phyloP scores from a whole-genome alignment of 441 rosid species.

The Pelargonium australe region DNA sequence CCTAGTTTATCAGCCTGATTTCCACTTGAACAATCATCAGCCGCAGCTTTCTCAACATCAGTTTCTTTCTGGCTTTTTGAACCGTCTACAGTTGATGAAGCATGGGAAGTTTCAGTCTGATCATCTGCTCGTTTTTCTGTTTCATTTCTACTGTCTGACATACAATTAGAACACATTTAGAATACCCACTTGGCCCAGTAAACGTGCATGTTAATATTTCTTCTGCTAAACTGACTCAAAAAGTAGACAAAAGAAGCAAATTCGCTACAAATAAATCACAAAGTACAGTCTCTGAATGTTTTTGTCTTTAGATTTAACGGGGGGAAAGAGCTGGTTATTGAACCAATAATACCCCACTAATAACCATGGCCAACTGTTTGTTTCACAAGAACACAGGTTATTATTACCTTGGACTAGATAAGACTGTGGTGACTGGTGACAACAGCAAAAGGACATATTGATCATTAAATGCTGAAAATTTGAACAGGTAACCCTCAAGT shows the following conservation, averaged over 20 bases:
- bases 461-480: neutral
- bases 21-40: constrained; percentile 47
- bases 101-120: constrained; percentile 42
- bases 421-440: neutral
- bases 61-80: constrained; percentile 41
- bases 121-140: constrained; percentile 44
- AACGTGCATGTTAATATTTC: neutral
- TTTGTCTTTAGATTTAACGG: constrained; percentile 1
- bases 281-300: constrained; percentile 1
- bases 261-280: neutral
- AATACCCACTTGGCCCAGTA: constrained; percentile 9
- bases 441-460: neutral
- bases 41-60: constrained; percentile 34
- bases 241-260: constrained; percentile 11
- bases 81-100: constrained; percentile 51
- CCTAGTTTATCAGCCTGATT: constrained; percentile 48
- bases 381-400: constrained; percentile 1
- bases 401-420: neutral
- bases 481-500: neutral
- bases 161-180: neutral
- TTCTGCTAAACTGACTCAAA: constrained; percentile 7
- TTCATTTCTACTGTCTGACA: constrained; percentile 50
- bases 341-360: neutral
- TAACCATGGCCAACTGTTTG: neutral
- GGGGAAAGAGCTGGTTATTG: constrained; percentile 5